Percentiles rank a stretch among this genome's conserved stretches.
Evolutionary conservation across 192 early-diverging fungal species (phyloP).

Genomic region (Podila clonocystis): DNA sequence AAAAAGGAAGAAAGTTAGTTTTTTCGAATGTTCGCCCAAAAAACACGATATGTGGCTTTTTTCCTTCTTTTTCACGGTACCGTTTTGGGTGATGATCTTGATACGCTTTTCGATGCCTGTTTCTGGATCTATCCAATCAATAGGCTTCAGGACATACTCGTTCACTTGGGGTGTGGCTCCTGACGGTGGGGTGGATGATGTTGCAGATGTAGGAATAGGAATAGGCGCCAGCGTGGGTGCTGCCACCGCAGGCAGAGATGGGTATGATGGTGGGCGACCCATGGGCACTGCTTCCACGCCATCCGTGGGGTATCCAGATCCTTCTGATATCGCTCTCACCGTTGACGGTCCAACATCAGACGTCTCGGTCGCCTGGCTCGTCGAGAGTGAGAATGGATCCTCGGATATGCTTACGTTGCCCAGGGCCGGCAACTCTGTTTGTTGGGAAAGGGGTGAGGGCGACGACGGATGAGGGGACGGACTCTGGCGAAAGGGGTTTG

Average conservation of each 20-base stretch:
- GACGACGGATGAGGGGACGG: background rate
- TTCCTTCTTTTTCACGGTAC: slow-evolving; percentile 31
- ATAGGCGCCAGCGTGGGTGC: too few species aligned
- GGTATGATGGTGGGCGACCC: too few species aligned
- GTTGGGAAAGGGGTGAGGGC: background rate
- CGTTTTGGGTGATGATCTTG: slow-evolving; percentile 90
- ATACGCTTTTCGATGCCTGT: slow-evolving; percentile 60
- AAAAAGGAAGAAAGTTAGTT: background rate
- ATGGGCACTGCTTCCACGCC: too few species aligned
- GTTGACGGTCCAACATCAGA: too few species aligned
- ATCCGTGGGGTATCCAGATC: too few species aligned
- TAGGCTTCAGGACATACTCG: slow-evolving; percentile 79
- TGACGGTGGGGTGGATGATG: background rate
- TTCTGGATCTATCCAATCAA: slow-evolving; percentile 68
- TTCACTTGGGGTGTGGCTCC: slow-evolving; percentile 3
- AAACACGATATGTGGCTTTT: background rate
- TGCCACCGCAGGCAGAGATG: too few species aligned
- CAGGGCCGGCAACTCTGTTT: background rate
- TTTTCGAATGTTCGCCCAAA: too few species aligned
- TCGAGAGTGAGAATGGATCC: slow-evolving; percentile 33
- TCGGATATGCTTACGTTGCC: background rate
- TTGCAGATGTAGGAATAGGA: background rate
- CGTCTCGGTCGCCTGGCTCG: too few species aligned
- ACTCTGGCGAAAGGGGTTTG: slow-evolving; percentile 39
- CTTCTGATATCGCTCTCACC: too few species aligned